Evolutionary conservation across 2,329 filamentous ascomycete species (phyloP).

Genomic region (Aspergillus sp.): DNA sequence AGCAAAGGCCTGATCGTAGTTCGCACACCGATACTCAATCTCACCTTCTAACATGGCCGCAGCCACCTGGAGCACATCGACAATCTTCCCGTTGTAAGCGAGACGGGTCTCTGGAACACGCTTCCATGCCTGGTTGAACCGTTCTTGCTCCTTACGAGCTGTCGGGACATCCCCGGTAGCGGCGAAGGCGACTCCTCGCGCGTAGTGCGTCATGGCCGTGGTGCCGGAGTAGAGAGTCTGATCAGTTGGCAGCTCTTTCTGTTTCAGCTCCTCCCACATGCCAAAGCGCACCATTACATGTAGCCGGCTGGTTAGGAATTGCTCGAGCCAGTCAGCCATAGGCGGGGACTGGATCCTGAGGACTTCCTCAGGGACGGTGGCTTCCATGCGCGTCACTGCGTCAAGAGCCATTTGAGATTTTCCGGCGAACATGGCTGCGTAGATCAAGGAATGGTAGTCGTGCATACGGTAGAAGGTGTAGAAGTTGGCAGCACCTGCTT

Average conservation of each 20-base stretch:
- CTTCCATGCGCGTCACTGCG: constrained; percentile 60
- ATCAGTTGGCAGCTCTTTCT: constrained; percentile 59
- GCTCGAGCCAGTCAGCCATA: constrained; percentile 78
- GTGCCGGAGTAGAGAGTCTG: constrained; percentile 65
- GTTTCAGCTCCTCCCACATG: constrained; percentile 67
- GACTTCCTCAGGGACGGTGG: constrained; percentile 62
- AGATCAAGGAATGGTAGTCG: constrained; percentile 53
- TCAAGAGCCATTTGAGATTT: constrained; percentile 64
- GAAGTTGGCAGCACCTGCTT: constrained; percentile 63
- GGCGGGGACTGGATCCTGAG: constrained; percentile 67
- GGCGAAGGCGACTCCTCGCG: constrained; percentile 65
- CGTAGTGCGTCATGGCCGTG: constrained; percentile 67
- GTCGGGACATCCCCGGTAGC: constrained; percentile 56
- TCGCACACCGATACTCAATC: constrained; percentile 65
- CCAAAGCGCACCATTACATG: constrained; percentile 74
- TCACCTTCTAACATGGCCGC: constrained; percentile 70
- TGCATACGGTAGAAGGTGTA: constrained; percentile 54
- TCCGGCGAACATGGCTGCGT: constrained; percentile 74
- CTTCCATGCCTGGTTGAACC: constrained; percentile 55
- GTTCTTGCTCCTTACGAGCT: constrained; percentile 52
- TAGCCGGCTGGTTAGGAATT: constrained; percentile 64
- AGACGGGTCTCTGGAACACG: constrained; percentile 61
- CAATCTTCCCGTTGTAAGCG: constrained; percentile 66
- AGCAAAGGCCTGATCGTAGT: constrained; percentile 60
- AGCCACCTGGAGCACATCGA: constrained; percentile 65